These are phyloP conservation scores for Tuber magnatum DNA, from an alignment of 495 filamentous ascomycete species.

Conservation along the genomic window DNA sequence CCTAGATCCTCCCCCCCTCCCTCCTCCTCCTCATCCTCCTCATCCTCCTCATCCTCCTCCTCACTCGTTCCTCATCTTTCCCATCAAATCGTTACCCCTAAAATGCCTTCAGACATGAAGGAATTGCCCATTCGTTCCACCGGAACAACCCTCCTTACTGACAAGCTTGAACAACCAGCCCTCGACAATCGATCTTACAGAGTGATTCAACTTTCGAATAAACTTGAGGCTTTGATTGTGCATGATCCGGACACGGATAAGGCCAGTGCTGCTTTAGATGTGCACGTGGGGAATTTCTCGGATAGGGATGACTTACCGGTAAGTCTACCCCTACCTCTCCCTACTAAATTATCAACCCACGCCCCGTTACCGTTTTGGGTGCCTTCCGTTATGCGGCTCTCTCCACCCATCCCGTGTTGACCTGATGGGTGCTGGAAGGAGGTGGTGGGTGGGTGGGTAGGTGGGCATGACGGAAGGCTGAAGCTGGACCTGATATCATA, in stretches of 20 bases:
- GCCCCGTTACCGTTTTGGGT: slow-evolving; percentile 1
- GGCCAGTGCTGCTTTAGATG: slow-evolving; percentile 87
- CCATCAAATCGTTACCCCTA: slow-evolving; percentile 16
- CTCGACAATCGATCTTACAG: slow-evolving; percentile 84
- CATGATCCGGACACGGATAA: slow-evolving; percentile 96
- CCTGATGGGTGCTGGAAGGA: neutral
- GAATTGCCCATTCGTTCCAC: slow-evolving; percentile 17
- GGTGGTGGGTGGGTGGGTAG: neutral
- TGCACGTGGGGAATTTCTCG: slow-evolving; percentile 92
- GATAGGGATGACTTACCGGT: slow-evolving; percentile 84
- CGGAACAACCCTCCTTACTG: slow-evolving; percentile 60
- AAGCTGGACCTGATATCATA: neutral
- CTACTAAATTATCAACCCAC: neutral
- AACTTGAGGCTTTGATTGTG: slow-evolving; percentile 88
- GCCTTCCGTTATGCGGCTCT: slow-evolving; percentile 5
- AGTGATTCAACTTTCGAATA: slow-evolving; percentile 75
- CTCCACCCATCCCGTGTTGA: neutral
- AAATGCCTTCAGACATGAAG: slow-evolving; percentile 20
- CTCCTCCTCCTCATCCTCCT: slow-evolving; percentile 33
- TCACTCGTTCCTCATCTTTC: slow-evolving; percentile 34
- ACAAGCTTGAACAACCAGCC: slow-evolving; percentile 74
- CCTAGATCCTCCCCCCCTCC: slow-evolving; percentile 24
- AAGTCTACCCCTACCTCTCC: slow-evolving; percentile 24
- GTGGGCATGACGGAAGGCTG: neutral
- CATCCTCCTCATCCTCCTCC: slow-evolving; percentile 33